Evolutionary conservation across 495 filamentous ascomycete species (phyloP).

Genomic region (Cercophora sp.): DNA sequence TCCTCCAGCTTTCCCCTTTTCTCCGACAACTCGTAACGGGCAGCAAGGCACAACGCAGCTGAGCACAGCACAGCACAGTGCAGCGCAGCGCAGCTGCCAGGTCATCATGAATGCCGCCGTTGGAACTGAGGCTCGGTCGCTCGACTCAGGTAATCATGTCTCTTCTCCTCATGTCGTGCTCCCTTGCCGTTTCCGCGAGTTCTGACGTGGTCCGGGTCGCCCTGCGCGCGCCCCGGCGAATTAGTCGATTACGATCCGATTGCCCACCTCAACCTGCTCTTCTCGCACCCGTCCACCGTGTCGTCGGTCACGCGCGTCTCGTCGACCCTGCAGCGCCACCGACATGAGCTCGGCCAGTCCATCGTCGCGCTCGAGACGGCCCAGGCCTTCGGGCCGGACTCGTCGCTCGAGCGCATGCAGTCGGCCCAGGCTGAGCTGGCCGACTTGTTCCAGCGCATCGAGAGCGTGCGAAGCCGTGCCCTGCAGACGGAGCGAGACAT

Average conservation of each 20-base stretch:
- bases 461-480: slow-evolving; percentile 84
- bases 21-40: no score
- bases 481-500: slow-evolving; percentile 92
- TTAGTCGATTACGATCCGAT: slow-evolving; percentile 92
- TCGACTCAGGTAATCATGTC: slow-evolving; percentile 46
- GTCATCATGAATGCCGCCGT: slow-evolving; percentile 44
- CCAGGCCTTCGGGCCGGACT: slow-evolving; percentile 81
- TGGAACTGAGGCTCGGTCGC: slow-evolving; percentile 36
- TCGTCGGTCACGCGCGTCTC: slow-evolving; percentile 71
- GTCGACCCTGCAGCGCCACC: slow-evolving; percentile 65
- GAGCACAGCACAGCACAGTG: no score
- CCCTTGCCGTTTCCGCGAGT: no score
- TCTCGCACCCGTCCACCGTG: slow-evolving; percentile 86
- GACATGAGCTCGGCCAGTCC: slow-evolving; percentile 78
- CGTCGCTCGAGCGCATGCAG: slow-evolving; percentile 85
- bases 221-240: slow-evolving; percentile 7
- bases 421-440: slow-evolving; percentile 84
- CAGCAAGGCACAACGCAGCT: no score
- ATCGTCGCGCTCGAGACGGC: slow-evolving; percentile 72
- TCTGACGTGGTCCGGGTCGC: slow-evolving; percentile 20
- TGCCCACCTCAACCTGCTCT: slow-evolving; percentile 87
- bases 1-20: no score
- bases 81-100: no score
- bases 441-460: slow-evolving; percentile 90
- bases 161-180: no score